phyloP scores from a whole-genome alignment of 2,329 filamentous ascomycete species.

The Monilinia vaccinii-corymbosi region DNA sequence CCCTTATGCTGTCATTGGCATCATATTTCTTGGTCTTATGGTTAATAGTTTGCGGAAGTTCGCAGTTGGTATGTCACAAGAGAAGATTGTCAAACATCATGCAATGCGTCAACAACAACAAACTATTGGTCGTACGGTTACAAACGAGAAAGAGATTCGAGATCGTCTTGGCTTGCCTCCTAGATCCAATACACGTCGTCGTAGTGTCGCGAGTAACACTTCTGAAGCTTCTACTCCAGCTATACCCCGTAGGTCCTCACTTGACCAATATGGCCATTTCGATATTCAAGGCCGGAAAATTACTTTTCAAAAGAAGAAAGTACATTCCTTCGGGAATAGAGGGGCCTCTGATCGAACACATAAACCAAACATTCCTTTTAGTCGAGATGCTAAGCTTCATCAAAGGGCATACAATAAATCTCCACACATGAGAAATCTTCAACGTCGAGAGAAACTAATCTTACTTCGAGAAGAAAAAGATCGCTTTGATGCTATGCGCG shows the following conservation, averaged over 20 bases:
- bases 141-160: constrained; percentile 40
- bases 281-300: constrained; percentile 30
- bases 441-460: constrained; percentile 35
- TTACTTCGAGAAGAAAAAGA: constrained; percentile 50
- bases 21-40: constrained; percentile 60
- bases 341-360: constrained; percentile 21
- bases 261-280: constrained; percentile 30
- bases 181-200: constrained; percentile 11
- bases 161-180: constrained; percentile 31
- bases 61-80: constrained; percentile 46
- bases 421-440: constrained; percentile 9
- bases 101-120: constrained; percentile 43
- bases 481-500: constrained; percentile 56
- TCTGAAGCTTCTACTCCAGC: constrained; percentile 25
- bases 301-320: constrained; percentile 28
- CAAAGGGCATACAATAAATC: constrained; percentile 12
- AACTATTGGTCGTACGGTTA: constrained; percentile 46
- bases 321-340: constrained; percentile 19
- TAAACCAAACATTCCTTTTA: constrained; percentile 14
- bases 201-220: constrained; percentile 7
- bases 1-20: constrained; percentile 58
- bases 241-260: constrained; percentile 20
- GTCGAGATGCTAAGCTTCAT: constrained; percentile 24
- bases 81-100: constrained; percentile 54
- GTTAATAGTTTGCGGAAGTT: constrained; percentile 57